Percentiles rank a stretch among this genome's conserved stretches.
Conservation (phyloP, 2,329 filamentous ascomycete species). For the Neofusicoccum umdonicola region DNA sequence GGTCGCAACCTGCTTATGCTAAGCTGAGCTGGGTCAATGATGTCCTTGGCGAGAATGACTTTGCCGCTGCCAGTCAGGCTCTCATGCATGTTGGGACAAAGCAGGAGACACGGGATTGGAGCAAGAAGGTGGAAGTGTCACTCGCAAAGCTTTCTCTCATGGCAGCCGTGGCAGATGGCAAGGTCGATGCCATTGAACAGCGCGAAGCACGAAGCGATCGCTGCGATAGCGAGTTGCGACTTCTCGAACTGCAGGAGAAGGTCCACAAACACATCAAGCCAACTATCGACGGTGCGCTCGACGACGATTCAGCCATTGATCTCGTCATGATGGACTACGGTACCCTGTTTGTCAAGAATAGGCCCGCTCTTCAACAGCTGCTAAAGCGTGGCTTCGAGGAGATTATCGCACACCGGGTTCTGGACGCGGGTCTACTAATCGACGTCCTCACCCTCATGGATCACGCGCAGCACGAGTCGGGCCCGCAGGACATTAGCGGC, state of each 20-base stretch:
- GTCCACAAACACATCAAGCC: slow-evolving; percentile 70
- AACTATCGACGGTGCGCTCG: slow-evolving; percentile 69
- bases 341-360: slow-evolving; percentile 39
- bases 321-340: slow-evolving; percentile 69
- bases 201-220: slow-evolving; percentile 46
- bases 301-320: slow-evolving; percentile 73
- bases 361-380: slow-evolving; percentile 65
- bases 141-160: slow-evolving; percentile 76
- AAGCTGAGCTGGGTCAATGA: slow-evolving; percentile 96
- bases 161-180: slow-evolving; percentile 53
- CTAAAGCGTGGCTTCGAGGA: slow-evolving; percentile 69
- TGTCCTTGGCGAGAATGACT: slow-evolving; percentile 72
- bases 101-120: slow-evolving; percentile 80
- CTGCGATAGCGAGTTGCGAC: slow-evolving; percentile 61
- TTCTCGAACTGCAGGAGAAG: slow-evolving; percentile 76
- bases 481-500: slow-evolving; percentile 52
- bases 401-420: slow-evolving; percentile 68
- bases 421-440: slow-evolving; percentile 60
- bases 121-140: slow-evolving; percentile 88
- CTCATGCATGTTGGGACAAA: slow-evolving; percentile 68
- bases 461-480: slow-evolving; percentile 40
- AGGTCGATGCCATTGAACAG: slow-evolving; percentile 34
- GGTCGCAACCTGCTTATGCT: slow-evolving; percentile 66
- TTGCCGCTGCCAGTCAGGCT: slow-evolving; percentile 67
- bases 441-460: slow-evolving; percentile 80